phyloP scores from a whole-genome alignment of 345 rosid genomes.

The Mercurialis annua region DNA sequence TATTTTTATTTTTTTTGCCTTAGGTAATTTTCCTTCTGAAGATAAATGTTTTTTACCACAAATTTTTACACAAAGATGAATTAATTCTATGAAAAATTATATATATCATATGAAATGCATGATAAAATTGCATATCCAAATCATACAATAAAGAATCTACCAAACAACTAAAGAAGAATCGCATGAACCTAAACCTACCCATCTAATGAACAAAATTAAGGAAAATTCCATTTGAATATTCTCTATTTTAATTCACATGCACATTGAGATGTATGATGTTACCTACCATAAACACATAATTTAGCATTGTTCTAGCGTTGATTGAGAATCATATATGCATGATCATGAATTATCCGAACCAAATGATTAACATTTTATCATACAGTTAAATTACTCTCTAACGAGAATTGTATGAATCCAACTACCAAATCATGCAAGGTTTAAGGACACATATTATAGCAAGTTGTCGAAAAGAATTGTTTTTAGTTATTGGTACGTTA shows the following conservation, averaged over 20 bases:
- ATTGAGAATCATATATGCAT: neutral
- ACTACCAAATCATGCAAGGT: neutral
- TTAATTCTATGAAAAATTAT: no score
- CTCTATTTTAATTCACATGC: neutral
- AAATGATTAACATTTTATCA: neutral
- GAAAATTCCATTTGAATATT: neutral
- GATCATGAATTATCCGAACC: neutral
- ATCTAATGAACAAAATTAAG: constrained; percentile 2
- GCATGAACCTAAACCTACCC: neutral
- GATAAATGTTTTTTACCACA: no score
- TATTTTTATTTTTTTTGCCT: no score
- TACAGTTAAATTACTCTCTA: neutral
- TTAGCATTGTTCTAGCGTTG: neutral
- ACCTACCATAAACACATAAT: neutral
- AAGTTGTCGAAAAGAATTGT: neutral
- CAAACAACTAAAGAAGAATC: no score
- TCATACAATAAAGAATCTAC: no score
- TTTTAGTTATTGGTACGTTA: constrained; percentile 16
- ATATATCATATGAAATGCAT: no score
- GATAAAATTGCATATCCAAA: no score
- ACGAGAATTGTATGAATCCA: neutral
- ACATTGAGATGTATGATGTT: neutral
- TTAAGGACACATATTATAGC: neutral
- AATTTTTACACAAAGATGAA: no score
- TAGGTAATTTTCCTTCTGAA: no score